Conservation (phyloP, 805 yeast genomes). For the Saturnispora kantuleensis region DNA sequence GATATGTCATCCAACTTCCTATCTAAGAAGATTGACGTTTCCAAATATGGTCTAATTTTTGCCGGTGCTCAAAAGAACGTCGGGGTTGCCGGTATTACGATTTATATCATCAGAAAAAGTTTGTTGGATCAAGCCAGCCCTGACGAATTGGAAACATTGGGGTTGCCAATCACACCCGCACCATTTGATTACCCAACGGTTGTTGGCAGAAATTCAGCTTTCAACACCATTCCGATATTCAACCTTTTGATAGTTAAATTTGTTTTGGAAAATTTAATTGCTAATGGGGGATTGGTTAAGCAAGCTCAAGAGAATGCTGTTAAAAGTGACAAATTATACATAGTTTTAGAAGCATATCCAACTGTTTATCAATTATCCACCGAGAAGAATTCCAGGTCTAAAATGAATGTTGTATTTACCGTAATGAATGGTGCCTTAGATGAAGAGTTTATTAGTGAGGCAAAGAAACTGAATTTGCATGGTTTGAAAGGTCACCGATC, state of each 20-base stretch:
- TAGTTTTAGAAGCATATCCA: conserved; percentile 56
- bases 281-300: conserved; percentile 59
- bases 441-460: conserved; percentile 57
- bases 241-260: conserved; percentile 78
- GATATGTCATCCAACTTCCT: conserved; percentile 93
- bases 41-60: conserved; percentile 79
- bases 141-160: conserved; percentile 45
- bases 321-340: conserved; percentile 60
- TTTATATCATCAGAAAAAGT: conserved; percentile 80
- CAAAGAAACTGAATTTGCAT: conserved; percentile 46
- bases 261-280: conserved; percentile 55
- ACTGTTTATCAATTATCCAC: conserved; percentile 60
- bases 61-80: conserved; percentile 99
- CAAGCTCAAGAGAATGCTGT: conserved; percentile 48
- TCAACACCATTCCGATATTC: conserved; percentile 92
- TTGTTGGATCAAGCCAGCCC: conserved; percentile 60
- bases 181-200: conserved; percentile 83
- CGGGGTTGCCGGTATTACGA: conserved; percentile 91
- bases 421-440: conserved; percentile 51
- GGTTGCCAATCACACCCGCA: conserved; percentile 77
- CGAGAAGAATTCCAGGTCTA: conserved; percentile 53
- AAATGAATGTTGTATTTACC: conserved; percentile 91
- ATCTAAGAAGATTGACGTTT: conserved; percentile 69
- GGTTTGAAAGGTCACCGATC: conserved; percentile 95
- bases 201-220: conserved; percentile 81